Evolutionary conservation across 2,329 filamentous ascomycete genomes (phyloP).

Genomic region (Pseudogymnoascus destructans): DNA sequence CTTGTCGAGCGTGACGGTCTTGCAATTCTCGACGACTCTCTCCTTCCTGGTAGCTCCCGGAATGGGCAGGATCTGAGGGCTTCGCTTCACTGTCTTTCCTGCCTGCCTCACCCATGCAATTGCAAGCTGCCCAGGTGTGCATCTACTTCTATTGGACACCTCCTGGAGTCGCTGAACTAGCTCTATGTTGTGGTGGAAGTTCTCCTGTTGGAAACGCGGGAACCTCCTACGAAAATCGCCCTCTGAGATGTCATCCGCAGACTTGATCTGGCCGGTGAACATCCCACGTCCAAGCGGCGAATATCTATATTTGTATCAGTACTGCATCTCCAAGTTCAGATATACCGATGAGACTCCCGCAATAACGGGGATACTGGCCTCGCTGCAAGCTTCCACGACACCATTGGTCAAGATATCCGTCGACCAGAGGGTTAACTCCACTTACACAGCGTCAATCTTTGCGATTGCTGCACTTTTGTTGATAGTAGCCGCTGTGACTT

Average conservation of each 20-base stretch:
- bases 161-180: constrained; percentile 44
- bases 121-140: constrained; percentile 50
- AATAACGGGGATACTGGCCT: constrained; percentile 55
- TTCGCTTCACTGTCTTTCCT: constrained; percentile 26
- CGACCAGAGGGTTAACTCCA: constrained; percentile 33
- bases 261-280: constrained; percentile 40
- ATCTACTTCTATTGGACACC: constrained; percentile 46
- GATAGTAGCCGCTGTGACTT: constrained; percentile 32
- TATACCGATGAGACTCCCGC: constrained; percentile 30
- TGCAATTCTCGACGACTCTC: constrained; percentile 48
- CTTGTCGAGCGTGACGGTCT: constrained; percentile 34
- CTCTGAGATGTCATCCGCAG: constrained; percentile 40
- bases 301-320: constrained; percentile 32
- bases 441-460: constrained; percentile 34
- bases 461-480: constrained; percentile 28
- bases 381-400: constrained; percentile 36
- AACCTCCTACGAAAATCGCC: constrained; percentile 42
- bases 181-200: constrained; percentile 50
- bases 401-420: constrained; percentile 28
- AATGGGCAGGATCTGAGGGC: constrained; percentile 45
- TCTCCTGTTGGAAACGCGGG: constrained; percentile 49
- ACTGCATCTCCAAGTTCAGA: background rate
- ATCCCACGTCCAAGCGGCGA: constrained; percentile 54
- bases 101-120: constrained; percentile 48
- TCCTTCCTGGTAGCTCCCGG: constrained; percentile 46